A percentile compares a stretch with the other conserved stretches of the same genome.
These are phyloP conservation scores for Xanthoconium separans DNA, from an alignment of 1,284 basidiomycete species.

Conservation along the genomic window DNA sequence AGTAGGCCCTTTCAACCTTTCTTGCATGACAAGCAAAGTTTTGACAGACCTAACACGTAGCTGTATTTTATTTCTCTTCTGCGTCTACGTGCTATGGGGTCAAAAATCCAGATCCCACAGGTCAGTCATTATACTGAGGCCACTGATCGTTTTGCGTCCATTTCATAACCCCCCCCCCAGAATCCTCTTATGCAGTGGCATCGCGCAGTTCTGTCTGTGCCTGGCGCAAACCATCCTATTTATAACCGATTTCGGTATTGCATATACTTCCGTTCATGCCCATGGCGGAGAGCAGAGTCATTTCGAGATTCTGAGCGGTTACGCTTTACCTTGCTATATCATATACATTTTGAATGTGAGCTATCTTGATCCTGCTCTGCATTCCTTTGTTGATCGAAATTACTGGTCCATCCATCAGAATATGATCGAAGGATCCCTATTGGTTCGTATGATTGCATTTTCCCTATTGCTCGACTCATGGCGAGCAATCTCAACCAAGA, in stretches of 20 bases:
- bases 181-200: slow-evolving; percentile 10
- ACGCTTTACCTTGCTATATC: slow-evolving; percentile 18
- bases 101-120: slow-evolving; percentile 7
- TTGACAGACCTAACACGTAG: slow-evolving; percentile 4
- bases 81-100: slow-evolving; percentile 23
- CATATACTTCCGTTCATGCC: background rate
- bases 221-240: slow-evolving; percentile 13
- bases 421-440: slow-evolving; percentile 16
- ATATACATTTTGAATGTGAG: slow-evolving; percentile 21
- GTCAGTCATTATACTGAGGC: background rate
- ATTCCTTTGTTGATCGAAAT: background rate
- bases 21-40: background rate
- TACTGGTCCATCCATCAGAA: slow-evolving; percentile 5
- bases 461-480: background rate
- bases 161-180: background rate
- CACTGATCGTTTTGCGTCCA: background rate
- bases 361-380: background rate
- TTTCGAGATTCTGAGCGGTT: slow-evolving; percentile 3
- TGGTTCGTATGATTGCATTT: slow-evolving; percentile 11
- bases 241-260: slow-evolving; percentile 8
- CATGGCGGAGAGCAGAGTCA: slow-evolving; percentile 4
- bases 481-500: slow-evolving; percentile 7
- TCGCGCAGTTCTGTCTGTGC: slow-evolving; percentile 19
- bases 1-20: slow-evolving; percentile 9
- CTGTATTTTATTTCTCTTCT: slow-evolving; percentile 23